Percentiles rank a stretch among this genome's conserved stretches.
Conservation (phyloP, 2,329 filamentous ascomycete genomes). For the Blastomyces percursus region DNA sequence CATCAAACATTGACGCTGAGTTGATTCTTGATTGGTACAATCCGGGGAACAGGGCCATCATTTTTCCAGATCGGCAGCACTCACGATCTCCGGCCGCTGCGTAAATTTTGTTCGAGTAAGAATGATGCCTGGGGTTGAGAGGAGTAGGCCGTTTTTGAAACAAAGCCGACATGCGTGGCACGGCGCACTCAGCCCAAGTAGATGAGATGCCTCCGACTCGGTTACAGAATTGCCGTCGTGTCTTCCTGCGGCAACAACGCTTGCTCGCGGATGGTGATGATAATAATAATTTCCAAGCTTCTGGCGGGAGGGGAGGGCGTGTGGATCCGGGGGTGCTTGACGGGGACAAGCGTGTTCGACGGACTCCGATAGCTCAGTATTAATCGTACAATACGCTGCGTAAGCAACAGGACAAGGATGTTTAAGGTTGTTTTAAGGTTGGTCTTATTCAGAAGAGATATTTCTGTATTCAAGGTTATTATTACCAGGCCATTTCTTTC, state of each 20-base stretch:
- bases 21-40: background rate
- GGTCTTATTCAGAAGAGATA: too few relatives aligned
- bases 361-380: too few relatives aligned
- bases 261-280: background rate
- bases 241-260: background rate
- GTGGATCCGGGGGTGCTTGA: background rate
- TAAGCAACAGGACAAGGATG: background rate
- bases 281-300: background rate
- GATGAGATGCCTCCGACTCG: background rate
- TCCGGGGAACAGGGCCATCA: background rate
- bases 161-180: background rate
- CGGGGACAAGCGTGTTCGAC: background rate
- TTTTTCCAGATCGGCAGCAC: background rate
- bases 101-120: background rate
- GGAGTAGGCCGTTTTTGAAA: background rate
- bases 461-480: too few relatives aligned
- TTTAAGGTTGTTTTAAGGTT: background rate
- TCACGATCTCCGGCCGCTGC: background rate
- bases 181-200: background rate
- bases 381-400: too few relatives aligned
- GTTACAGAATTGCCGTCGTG: background rate
- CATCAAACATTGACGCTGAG: background rate
- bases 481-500: too few relatives aligned
- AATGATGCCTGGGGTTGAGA: background rate
- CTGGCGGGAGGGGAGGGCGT: background rate